Conservation (phyloP, 495 filamentous ascomycete genomes). For the Thermothielavioides terrestris region DNA sequence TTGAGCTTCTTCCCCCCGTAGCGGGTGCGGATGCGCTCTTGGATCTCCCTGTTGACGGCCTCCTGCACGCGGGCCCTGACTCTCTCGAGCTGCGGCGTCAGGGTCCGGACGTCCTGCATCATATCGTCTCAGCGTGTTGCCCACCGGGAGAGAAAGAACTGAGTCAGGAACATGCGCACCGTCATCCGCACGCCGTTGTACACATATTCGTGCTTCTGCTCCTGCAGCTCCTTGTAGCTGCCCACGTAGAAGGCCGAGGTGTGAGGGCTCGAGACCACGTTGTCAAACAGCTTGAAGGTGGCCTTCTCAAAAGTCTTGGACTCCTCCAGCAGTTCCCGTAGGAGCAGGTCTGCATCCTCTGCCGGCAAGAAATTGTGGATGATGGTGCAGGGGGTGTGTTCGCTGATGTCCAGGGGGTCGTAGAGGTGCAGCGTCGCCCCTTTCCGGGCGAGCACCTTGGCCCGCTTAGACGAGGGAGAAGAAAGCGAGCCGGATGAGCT, state of each 20-base stretch:
- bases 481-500: slow-evolving; percentile 20
- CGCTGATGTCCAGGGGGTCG: slow-evolving; percentile 65
- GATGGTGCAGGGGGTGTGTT: slow-evolving; percentile 78
- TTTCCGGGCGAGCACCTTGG: slow-evolving; percentile 55
- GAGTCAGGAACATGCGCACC: slow-evolving; percentile 22
- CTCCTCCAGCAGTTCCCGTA: slow-evolving; percentile 69
- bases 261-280: slow-evolving; percentile 72
- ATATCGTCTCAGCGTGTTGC: background rate
- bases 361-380: slow-evolving; percentile 81
- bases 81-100: slow-evolving; percentile 59
- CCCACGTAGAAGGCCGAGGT: slow-evolving; percentile 75
- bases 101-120: slow-evolving; percentile 61
- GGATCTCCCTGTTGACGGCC: slow-evolving; percentile 66
- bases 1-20: slow-evolving; percentile 65
- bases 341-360: slow-evolving; percentile 59
- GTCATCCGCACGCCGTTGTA: slow-evolving; percentile 69
- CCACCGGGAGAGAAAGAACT: background rate
- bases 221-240: slow-evolving; percentile 48
- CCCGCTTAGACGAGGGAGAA: slow-evolving; percentile 28
- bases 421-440: slow-evolving; percentile 78
- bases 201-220: slow-evolving; percentile 68
- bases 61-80: slow-evolving; percentile 58
- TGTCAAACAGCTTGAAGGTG: slow-evolving; percentile 79
- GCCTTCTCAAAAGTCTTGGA: slow-evolving; percentile 62
- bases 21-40: slow-evolving; percentile 50